These are phyloP conservation scores for Wallacemonas sp. DNA, from an alignment of 208 protist species.

Conservation along the genomic window DNA sequence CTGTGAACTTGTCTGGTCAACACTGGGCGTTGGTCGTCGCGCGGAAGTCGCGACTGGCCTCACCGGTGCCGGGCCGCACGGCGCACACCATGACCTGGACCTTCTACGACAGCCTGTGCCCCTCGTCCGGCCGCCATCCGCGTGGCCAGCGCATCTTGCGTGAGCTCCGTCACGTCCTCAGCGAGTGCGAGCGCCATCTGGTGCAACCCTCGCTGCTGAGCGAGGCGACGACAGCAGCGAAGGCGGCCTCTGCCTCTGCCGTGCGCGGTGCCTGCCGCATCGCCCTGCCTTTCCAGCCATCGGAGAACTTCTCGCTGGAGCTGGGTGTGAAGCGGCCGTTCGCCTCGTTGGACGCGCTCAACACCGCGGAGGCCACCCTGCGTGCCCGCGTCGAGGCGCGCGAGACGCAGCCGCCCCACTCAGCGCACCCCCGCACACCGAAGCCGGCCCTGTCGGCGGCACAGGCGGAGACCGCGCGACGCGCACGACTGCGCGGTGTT, in stretches of 20 bases:
- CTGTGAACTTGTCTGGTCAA: slow-evolving; percentile 66
- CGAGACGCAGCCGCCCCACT: no score
- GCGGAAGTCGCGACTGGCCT: slow-evolving; percentile 29
- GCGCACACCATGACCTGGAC: slow-evolving; percentile 27
- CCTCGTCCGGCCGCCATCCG: slow-evolving; percentile 22
- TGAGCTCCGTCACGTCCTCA: slow-evolving; percentile 20
- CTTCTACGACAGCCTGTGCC: slow-evolving; percentile 76
- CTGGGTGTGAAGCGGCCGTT: slow-evolving; percentile 9
- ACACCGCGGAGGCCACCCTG: background rate
- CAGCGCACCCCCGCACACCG: background rate
- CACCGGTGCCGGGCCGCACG: background rate
- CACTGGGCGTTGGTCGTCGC: slow-evolving; percentile 82
- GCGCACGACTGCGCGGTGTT: background rate
- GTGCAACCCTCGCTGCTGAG: slow-evolving; percentile 6
- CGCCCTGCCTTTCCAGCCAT: slow-evolving; percentile 3
- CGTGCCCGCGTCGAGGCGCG: background rate
- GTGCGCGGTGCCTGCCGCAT: background rate
- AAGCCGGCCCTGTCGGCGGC: background rate
- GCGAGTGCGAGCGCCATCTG: slow-evolving; percentile 23
- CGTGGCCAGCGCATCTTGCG: slow-evolving; percentile 6
- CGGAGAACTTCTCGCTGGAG: slow-evolving; percentile 1
- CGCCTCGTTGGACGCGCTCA: slow-evolving; percentile 1
- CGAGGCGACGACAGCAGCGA: background rate
- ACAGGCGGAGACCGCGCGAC: background rate
- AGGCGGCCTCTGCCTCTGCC: background rate